Evolutionary conservation across 2,329 filamentous ascomycete genomes (phyloP), one percentile per base, ranked within the genome.

Genomic region (Sclerotinia glacialis): DNA sequence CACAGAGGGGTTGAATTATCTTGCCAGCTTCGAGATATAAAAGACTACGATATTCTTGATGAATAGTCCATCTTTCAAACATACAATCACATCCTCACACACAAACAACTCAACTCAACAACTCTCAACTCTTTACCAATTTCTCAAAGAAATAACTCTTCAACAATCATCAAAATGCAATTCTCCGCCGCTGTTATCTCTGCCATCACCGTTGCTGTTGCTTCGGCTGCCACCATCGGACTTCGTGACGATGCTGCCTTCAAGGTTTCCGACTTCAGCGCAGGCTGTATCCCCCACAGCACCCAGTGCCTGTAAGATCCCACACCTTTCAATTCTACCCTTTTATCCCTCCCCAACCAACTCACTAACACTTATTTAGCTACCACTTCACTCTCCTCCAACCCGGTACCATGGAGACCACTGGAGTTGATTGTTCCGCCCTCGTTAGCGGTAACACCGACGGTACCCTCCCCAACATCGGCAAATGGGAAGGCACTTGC

Each of bases 201-300:
- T 9, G 58, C 58, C 16, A 61, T 61, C 58, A 37, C 58, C 58
- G 31, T 61, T 37, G 58, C 58, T 37, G 4, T 49, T 5, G 44
- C 58, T 18, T 61, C 58, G 28, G 58, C 58, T 49, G 18, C 56
- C 11, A 21, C 31, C 21, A 2, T 61, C 44, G 58, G 18, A 2
- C 14, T 49, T 6, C 58, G 58, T 6, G 0, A 4, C 14, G 23
- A 0, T 4, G 37, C 14, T 14, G n/a, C 21, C 44, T 61, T 49
- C 44, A 6, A 49, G 0, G 31, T 50, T 9, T 37, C 58, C 8
- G 14, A 12, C 1, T 49, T 50, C 58, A 26, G 12, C 46, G 44
- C 28, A 11, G 5, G 21, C 58, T 49, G 58, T n/a, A 12, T 50
- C n/a, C 12, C 21, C 3, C 56, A 49, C 56, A 37, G 44, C 28